phyloP scores from a whole-genome alignment of 2,329 filamentous ascomycete genomes.

The Pestalotiopsis sp. region DNA sequence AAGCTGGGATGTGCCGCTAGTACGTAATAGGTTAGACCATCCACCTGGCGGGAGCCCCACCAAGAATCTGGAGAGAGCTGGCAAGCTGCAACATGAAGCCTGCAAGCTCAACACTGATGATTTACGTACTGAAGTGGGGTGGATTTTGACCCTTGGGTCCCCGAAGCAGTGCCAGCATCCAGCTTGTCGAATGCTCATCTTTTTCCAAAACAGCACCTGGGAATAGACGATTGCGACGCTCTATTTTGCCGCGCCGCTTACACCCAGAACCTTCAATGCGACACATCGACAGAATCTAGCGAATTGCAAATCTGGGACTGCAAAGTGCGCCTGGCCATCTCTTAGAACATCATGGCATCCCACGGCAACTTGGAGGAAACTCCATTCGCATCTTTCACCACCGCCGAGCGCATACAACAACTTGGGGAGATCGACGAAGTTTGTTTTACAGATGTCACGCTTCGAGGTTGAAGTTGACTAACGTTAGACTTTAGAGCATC shows the following conservation, averaged over 20 bases:
- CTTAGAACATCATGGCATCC: constrained; percentile 12
- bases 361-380: constrained; percentile 25
- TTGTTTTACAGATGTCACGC: constrained; percentile 33
- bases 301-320: too few species aligned
- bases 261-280: too few species aligned
- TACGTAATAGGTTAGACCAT: background rate
- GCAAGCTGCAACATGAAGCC: background rate
- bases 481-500: constrained; percentile 33
- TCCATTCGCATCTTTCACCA: constrained; percentile 60
- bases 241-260: too few species aligned
- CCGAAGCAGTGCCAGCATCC: background rate
- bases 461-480: constrained; percentile 45
- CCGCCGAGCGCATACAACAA: constrained; percentile 78
- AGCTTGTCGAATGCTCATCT: background rate
- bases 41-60: background rate
- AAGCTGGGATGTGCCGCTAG: background rate
- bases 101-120: too few species aligned
- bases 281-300: too few species aligned
- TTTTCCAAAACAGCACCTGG: too few species aligned
- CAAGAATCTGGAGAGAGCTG: background rate
- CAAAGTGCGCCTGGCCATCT: too few species aligned
- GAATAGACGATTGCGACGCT: too few species aligned
- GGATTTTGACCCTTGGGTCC: too few species aligned
- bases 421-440: constrained; percentile 78
- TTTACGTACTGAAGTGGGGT: background rate